phyloP scores from a whole-genome alignment of 2,329 filamentous ascomycete species.

The Colletotrichum higginsianum region DNA sequence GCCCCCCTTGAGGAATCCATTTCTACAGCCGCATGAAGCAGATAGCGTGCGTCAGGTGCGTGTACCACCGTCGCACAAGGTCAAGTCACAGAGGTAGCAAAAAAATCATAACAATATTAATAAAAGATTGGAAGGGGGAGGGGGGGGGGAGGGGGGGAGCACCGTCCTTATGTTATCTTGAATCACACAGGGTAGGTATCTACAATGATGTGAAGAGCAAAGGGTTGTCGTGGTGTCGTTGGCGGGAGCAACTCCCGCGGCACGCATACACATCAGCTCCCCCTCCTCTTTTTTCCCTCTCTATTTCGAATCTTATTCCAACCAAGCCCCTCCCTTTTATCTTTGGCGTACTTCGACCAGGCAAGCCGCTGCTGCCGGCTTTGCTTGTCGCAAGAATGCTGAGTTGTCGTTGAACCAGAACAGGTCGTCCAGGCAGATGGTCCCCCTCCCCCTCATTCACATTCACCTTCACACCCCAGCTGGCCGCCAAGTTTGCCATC shows the following conservation, averaged over 20 bases:
- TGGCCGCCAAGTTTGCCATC: constrained; percentile 22
- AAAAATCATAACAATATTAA: not conserved
- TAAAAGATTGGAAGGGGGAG: too few species aligned
- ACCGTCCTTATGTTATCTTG: too few species aligned
- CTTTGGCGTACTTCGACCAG: constrained; percentile 24
- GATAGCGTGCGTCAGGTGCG: constrained; percentile 11
- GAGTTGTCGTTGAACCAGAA: not conserved
- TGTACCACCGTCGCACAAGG: constrained; percentile 8
- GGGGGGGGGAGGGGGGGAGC: too few species aligned
- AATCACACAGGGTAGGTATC: not conserved
- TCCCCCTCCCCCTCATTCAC: not conserved
- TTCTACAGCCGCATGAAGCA: constrained; percentile 11
- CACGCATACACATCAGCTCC: not conserved
- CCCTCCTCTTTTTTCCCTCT: not conserved
- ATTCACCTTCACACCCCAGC: not conserved
- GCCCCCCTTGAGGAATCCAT: not conserved
- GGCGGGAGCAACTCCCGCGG: constrained; percentile 3
- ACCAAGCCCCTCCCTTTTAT: not conserved
- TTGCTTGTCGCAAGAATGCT: constrained; percentile 4
- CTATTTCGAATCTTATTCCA: constrained; percentile 6
- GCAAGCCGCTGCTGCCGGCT: constrained; percentile 34
- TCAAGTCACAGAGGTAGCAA: not conserved
- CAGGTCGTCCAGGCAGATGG: not conserved
- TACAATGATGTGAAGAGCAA: not conserved
- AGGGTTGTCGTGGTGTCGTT: not conserved